Conservation (phyloP, 352 stramenopile species). For the Phytophthora cryptogea region DNA sequence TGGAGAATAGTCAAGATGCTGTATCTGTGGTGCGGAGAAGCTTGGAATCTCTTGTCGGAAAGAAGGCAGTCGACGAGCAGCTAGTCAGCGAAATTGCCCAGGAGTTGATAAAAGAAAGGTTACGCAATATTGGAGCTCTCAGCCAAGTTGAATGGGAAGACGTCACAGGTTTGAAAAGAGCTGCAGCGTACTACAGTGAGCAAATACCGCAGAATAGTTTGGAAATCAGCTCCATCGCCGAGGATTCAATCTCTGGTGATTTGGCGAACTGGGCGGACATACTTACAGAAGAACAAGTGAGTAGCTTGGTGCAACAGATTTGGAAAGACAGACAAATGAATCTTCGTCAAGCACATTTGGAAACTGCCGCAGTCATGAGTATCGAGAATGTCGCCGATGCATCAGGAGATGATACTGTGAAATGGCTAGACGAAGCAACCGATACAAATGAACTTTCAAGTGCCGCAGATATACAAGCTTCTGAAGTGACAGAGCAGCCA, state of each 20-base stretch:
- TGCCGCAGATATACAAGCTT: constrained; percentile 24
- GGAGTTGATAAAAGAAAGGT: constrained; percentile 39
- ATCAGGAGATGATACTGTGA: not conserved
- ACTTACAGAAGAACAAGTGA: constrained; percentile 56
- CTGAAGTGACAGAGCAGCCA: constrained; percentile 4
- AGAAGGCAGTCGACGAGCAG: constrained; percentile 34
- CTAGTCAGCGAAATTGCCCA: constrained; percentile 40
- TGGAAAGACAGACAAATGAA: constrained; percentile 38
- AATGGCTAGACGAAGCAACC: constrained; percentile 32
- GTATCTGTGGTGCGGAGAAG: constrained; percentile 33
- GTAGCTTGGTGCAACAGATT: constrained; percentile 44
- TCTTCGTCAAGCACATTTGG: not conserved
- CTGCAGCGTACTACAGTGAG: constrained; percentile 45
- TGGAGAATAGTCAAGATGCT: constrained; percentile 10
- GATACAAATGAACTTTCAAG: constrained; percentile 35
- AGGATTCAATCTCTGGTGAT: constrained; percentile 16
- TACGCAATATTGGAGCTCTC: constrained; percentile 3
- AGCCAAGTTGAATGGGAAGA: constrained; percentile 19
- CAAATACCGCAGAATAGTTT: constrained; percentile 4
- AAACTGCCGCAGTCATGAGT: not conserved
- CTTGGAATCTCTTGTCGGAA: constrained; percentile 39
- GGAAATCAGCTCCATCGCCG: not conserved
- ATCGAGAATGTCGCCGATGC: constrained; percentile 6
- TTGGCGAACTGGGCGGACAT: constrained; percentile 36
- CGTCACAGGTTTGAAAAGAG: constrained; percentile 38